Base-by-base conservation (phyloP, 1,284 basidiomycete species). In the Boletellus sp. region DNA sequence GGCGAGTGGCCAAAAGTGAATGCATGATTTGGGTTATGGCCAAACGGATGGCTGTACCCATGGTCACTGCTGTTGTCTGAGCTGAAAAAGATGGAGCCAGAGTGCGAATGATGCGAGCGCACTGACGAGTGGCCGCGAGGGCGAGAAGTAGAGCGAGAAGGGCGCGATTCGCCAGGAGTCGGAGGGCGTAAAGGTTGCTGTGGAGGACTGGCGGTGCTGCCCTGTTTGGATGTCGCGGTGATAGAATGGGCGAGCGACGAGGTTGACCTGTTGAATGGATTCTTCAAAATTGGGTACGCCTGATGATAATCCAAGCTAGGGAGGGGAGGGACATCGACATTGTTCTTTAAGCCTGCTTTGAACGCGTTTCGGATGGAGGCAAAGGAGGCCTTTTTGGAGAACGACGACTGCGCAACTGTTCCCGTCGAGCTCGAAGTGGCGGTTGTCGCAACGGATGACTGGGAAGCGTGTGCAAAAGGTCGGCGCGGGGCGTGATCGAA, bases 301-400 rank as follows among this genome's bases (percentile, higher is more conserved):
- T 84, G 74, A 47, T 78, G 63, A 35, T 70, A 73, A 46, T 87
- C 84, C 35, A 87, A 67, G 26, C 71, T 69, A 14, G 87, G 85
- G 38, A 89, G 70, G 7, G 87, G 84, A 29, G 86, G 84, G 8
- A 76, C 64, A 14, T 83, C 80, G 47, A 48, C 38, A 38, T 63
- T 74, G 49, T 63, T 74, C 66, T 80, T 84, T 25, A 73, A 69
- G 49, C 78, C 74, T n/a, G 59, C 72, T 67, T 91, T 93, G 78
- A 94, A 93, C 4, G 90, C 89, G 63, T 92, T 92, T 42, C 89
- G 83, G 46, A 94, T 79, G 8, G 87, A 92, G 1, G 91, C 89
- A 54, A 93, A 89, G 0, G 88, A 91, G 1, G 87, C 69, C 54
- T 92, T 92, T 71, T 91, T 91, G 39, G 82, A 73, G 58, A 88